Conservation (phyloP, 257 asterid genomes). For the Rhazya stricta region DNA sequence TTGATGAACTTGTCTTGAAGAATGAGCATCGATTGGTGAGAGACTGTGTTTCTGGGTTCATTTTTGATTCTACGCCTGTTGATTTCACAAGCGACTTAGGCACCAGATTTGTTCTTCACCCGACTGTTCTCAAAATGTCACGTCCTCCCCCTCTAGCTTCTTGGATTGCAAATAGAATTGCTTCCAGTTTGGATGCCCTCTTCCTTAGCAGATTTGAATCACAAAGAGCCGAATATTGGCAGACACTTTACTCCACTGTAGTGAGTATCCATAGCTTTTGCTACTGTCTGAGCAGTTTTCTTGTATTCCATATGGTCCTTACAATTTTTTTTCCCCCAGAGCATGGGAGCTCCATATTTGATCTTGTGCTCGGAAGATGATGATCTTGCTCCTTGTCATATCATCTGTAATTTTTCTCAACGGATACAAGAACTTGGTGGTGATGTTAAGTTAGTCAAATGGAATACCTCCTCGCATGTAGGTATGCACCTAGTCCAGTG, state of each 20-base stretch:
- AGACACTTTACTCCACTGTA: slow-evolving; percentile 75
- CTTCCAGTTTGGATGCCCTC: slow-evolving; percentile 75
- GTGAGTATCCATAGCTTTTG: slow-evolving; percentile 42
- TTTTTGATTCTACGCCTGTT: slow-evolving; percentile 84
- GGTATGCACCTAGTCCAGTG: slow-evolving; percentile 45
- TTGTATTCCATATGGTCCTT: neutral
- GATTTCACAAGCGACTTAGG: slow-evolving; percentile 85
- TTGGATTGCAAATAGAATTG: slow-evolving; percentile 64
- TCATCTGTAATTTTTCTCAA: slow-evolving; percentile 62
- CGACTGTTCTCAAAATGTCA: slow-evolving; percentile 56
- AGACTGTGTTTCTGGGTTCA: slow-evolving; percentile 80
- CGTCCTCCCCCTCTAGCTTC: slow-evolving; percentile 67
- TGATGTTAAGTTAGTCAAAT: slow-evolving; percentile 70
- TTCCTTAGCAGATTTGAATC: slow-evolving; percentile 71
- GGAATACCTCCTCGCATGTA: slow-evolving; percentile 80
- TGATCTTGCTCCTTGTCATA: slow-evolving; percentile 74
- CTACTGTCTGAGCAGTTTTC: neutral
- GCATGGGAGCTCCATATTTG: slow-evolving; percentile 85
- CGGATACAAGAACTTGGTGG: slow-evolving; percentile 71
- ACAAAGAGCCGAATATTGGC: slow-evolving; percentile 96
- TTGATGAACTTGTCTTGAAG: slow-evolving; percentile 31
- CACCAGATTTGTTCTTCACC: slow-evolving; percentile 70
- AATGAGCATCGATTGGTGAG: slow-evolving; percentile 64
- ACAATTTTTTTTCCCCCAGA: slow-evolving; percentile 32
- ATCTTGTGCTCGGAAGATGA: slow-evolving; percentile 91